Conservation (phyloP, 2,329 filamentous ascomycete genomes). For the Talaromyces sp. region DNA sequence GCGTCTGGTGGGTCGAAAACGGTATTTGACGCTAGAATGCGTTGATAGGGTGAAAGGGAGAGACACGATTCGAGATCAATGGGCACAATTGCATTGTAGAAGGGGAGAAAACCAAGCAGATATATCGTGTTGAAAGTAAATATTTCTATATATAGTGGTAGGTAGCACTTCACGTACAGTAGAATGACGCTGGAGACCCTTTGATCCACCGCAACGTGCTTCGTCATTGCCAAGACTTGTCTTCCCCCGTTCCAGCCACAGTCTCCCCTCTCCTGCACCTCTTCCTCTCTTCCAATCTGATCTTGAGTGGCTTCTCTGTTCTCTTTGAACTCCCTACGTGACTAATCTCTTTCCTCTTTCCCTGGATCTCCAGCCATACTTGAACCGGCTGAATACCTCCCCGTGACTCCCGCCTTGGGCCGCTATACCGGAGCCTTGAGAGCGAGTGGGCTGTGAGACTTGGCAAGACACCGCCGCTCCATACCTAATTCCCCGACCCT, state of each 20-base stretch:
- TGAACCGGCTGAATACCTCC: neutral
- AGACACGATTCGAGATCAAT: too few species aligned
- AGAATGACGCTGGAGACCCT: neutral
- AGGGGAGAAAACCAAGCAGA: too few species aligned
- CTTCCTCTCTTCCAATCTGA: slow-evolving; percentile 5
- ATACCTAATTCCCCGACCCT: slow-evolving; percentile 10
- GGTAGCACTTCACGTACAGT: neutral
- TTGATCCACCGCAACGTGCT: slow-evolving; percentile 10
- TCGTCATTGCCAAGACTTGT: slow-evolving; percentile 31
- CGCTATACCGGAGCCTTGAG: slow-evolving; percentile 19
- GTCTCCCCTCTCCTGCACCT: slow-evolving; percentile 20
- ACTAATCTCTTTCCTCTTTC: neutral
- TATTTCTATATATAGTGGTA: too few species aligned
- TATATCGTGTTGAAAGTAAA: too few species aligned
- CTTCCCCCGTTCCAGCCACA: slow-evolving; percentile 30
- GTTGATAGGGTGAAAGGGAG: neutral
- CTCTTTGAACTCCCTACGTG: slow-evolving; percentile 6
- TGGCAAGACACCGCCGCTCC: slow-evolving; percentile 18
- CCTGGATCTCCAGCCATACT: slow-evolving; percentile 1
- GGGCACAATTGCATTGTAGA: too few species aligned
- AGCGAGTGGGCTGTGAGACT: slow-evolving; percentile 26
- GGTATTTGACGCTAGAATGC: neutral
- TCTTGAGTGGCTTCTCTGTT: slow-evolving; percentile 9
- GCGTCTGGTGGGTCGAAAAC: neutral
- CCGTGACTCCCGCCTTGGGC: slow-evolving; percentile 19